Conservation (phyloP, 2,329 filamentous ascomycete species). For the Malbranchea zuffiana region DNA sequence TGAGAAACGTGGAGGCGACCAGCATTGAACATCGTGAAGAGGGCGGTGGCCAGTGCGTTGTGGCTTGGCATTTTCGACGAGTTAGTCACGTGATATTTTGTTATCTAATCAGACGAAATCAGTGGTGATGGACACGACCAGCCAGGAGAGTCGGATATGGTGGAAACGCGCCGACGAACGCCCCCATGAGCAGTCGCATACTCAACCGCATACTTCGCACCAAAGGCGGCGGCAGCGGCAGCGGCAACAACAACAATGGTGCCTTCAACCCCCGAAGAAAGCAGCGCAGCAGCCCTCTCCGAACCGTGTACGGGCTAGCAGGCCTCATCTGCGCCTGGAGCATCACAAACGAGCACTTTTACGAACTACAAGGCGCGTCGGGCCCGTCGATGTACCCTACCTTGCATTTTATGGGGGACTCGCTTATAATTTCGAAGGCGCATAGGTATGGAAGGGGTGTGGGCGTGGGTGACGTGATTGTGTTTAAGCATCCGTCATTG, state of each 20-base stretch:
- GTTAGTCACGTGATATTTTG: no score
- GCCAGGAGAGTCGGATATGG: no score
- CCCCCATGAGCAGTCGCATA: slow-evolving; percentile 4
- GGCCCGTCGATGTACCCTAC: slow-evolving; percentile 89
- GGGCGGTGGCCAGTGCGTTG: no score
- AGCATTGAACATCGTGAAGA: no score
- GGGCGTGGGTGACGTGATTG: slow-evolving; percentile 72
- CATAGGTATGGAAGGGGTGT: slow-evolving; percentile 57
- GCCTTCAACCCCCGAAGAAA: no score
- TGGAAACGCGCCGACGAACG: neutral
- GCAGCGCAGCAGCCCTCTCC: slow-evolving; percentile 13
- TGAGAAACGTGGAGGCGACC: no score
- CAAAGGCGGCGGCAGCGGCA: slow-evolving; percentile 3
- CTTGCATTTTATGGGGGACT: slow-evolving; percentile 56
- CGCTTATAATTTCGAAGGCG: slow-evolving; percentile 56
- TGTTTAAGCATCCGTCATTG: slow-evolving; percentile 63
- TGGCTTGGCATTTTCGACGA: no score
- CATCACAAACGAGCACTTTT: slow-evolving; percentile 46
- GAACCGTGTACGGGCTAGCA: slow-evolving; percentile 22
- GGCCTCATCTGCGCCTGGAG: slow-evolving; percentile 29
- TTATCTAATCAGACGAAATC: no score
- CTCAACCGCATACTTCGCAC: slow-evolving; percentile 3
- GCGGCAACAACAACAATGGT: no score
- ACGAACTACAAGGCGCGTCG: slow-evolving; percentile 47
- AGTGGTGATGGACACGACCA: no score